A percentile compares a stretch with the other conserved stretches of the same genome.
phyloP scores from a whole-genome alignment of 371 early-diverging fungal genomes.

The Mucor ambiguus region DNA sequence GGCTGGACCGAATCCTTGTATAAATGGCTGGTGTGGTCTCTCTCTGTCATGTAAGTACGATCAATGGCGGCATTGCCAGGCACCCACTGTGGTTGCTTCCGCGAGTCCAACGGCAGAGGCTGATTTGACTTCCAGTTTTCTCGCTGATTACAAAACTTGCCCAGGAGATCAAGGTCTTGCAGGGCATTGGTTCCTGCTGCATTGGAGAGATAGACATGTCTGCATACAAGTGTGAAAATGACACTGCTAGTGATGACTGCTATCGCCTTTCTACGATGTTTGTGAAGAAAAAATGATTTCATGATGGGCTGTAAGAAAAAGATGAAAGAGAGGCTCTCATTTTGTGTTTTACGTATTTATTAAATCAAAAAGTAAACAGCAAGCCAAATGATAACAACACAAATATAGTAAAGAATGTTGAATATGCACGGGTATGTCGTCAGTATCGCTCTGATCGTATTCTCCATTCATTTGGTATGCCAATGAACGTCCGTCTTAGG shows the following conservation, averaged over 20 bases:
- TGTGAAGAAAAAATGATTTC: not conserved
- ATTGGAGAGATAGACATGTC: not conserved
- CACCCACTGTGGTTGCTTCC: not conserved
- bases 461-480: no score
- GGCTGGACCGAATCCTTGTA: not conserved
- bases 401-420: constrained; percentile 2
- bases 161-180: not conserved
- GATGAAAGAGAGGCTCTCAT: not conserved
- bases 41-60: constrained; percentile 12
- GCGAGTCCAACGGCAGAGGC: not conserved
- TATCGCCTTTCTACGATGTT: not conserved
- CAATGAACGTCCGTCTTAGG: no score
- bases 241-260: not conserved
- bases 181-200: not conserved
- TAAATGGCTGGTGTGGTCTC: not conserved
- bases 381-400: not conserved
- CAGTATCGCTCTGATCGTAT: no score
- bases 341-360: not conserved
- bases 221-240: not conserved
- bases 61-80: not conserved
- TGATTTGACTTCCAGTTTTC: constrained; percentile 2
- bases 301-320: not conserved
- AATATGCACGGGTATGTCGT: not conserved
- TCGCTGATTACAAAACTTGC: not conserved
- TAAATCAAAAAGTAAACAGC: not conserved